Evolutionary conservation across 129 eudicot genomes (phyloP), one percentile per base, ranked within the genome.

Genomic region (Flaveria brownii): DNA sequence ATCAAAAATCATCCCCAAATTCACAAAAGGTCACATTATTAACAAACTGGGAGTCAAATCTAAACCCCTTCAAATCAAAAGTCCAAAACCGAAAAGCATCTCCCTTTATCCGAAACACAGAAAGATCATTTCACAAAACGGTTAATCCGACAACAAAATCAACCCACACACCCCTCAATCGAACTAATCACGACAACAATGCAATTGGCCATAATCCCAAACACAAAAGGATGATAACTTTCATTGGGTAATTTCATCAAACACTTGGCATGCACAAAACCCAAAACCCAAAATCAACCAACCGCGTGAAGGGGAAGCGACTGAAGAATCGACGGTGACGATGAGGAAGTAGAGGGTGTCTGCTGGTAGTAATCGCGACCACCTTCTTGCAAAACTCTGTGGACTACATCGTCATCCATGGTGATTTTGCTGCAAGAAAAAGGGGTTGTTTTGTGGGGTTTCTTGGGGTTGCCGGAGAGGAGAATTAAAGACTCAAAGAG

Each of bases 261-360:
- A 73, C 85, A 82, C 15, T 56, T 68, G 75, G 61, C 73, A 73
- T 60, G 70, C 74, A 72, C 50, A 1, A 36, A 60, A 54, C 13
- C n/a, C 46, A 42, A 51, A 22, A 41, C 6, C 57, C 57, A 36
- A 30, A 54, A 54, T 46, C 50, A 59, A 23, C 84, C 70, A 80
- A 95, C 99, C 97, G 87, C 99, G 46, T 95, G 97, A 50, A 91
- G 92, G 77, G 99, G 97, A 26, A 95, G 97, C 18, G 97, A 95
- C 78, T 95, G 99, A 55, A 95, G 97, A 54, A 95, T 95, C 13
- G 99, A 95, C 9, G 98, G 84, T 5, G 98, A 87, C 28, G 98
- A 88, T 2, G 97, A 83, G 5, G 97, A 91, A 54, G 97, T 85
- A 61, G 99, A 87, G 14, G 99, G 90, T 68, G 89, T 84, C 73